These are phyloP conservation scores for Spergularia azorica DNA, from an alignment of 179 eudicot genomes.

Conservation along the genomic window DNA sequence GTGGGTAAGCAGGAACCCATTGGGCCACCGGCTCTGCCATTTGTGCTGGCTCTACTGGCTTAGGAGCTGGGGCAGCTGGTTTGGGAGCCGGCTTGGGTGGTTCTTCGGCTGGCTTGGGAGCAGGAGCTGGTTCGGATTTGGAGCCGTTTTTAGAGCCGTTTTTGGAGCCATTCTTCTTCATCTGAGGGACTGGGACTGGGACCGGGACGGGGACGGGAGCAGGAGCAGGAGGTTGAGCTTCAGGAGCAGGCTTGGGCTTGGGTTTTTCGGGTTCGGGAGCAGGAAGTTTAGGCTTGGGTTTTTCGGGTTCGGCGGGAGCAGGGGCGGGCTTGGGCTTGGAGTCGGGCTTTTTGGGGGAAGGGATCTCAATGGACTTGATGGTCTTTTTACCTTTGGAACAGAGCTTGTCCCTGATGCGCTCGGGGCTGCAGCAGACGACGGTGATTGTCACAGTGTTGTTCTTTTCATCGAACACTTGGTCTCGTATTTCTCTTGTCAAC, in stretches of 20 bases:
- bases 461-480: slow-evolving; percentile 68
- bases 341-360: not conserved
- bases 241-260: slow-evolving; percentile 16
- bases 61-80: slow-evolving; percentile 4
- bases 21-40: slow-evolving; percentile 30
- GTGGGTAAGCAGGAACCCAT: slow-evolving; percentile 34
- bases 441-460: slow-evolving; percentile 61
- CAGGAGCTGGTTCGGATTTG: slow-evolving; percentile 8
- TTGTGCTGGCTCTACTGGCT: slow-evolving; percentile 25
- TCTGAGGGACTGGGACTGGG: slow-evolving; percentile 22
- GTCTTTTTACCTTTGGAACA: slow-evolving; percentile 56
- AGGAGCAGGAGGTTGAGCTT: slow-evolving; percentile 23
- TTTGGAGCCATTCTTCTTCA: slow-evolving; percentile 32
- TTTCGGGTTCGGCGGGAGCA: not conserved
- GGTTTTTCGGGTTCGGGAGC: slow-evolving; percentile 25
- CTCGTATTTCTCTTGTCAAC: slow-evolving; percentile 60
- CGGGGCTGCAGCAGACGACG: slow-evolving; percentile 79
- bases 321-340: slow-evolving; percentile 30
- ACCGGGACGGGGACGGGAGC: slow-evolving; percentile 11
- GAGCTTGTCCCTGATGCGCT: slow-evolving; percentile 66
- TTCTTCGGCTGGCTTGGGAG: slow-evolving; percentile 14
- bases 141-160: slow-evolving; percentile 31
- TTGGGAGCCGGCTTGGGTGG: slow-evolving; percentile 16
- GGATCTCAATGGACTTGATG: slow-evolving; percentile 65
- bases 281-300: slow-evolving; percentile 31